Evolutionary conservation across 1,284 basidiomycete species (phyloP).

Genomic region (Naganishia albida): DNA sequence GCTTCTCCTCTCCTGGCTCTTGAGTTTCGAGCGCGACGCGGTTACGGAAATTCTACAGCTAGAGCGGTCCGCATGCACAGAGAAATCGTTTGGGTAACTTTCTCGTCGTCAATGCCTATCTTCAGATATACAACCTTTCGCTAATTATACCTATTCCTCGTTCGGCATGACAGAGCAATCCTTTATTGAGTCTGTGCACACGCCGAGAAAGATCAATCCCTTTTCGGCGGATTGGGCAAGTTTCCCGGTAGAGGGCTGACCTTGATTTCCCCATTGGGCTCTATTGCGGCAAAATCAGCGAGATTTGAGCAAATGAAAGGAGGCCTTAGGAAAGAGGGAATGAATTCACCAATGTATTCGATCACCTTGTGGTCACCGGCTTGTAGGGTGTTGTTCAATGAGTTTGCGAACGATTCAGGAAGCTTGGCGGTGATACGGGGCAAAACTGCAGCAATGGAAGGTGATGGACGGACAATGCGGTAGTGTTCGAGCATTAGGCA

Average conservation of each 20-base stretch:
- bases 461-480: not conserved
- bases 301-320: not conserved
- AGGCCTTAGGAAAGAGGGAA: not conserved
- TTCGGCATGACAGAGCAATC: too few relatives aligned
- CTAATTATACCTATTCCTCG: too few relatives aligned
- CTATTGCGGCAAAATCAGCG: not conserved
- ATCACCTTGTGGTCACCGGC: constrained; percentile 25
- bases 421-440: constrained; percentile 28
- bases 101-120: too few relatives aligned
- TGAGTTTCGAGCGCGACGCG: too few relatives aligned
- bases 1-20: too few relatives aligned
- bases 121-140: not conserved
- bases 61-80: too few relatives aligned
- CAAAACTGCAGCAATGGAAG: constrained; percentile 26
- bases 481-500: too few relatives aligned
- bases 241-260: constrained; percentile 26
- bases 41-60: too few relatives aligned
- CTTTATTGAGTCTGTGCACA: not conserved
- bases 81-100: too few relatives aligned
- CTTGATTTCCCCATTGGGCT: constrained; percentile 25
- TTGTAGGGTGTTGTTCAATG: constrained; percentile 6
- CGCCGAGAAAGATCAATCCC: constrained; percentile 1
- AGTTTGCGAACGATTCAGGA: constrained; percentile 21
- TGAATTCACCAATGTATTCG: constrained; percentile 29
- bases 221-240: constrained; percentile 13